A percentile compares a stretch with the other conserved stretches of the same genome.
phyloP scores from a whole-genome alignment of 2,329 filamentous ascomycete genomes.

The Clarireedia homoeocarpa region DNA sequence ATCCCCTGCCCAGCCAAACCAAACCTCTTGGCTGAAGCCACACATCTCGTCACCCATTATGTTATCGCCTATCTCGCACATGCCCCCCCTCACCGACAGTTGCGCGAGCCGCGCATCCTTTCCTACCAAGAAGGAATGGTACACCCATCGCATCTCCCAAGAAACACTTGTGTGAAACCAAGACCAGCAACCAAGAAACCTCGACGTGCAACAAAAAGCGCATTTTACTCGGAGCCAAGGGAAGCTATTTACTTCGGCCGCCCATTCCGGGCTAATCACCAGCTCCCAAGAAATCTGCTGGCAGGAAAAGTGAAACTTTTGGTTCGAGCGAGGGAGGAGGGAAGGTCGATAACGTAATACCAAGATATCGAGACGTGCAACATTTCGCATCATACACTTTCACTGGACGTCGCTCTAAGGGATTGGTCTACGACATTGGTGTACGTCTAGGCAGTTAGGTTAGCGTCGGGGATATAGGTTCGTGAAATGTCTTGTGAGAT shows the following conservation, averaged over 20 bases:
- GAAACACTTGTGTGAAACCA: background rate
- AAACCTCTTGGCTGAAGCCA: background rate
- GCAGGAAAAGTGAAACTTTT: background rate
- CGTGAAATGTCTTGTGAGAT: background rate
- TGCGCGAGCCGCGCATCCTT: too few species aligned
- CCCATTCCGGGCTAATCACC: background rate
- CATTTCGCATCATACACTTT: background rate
- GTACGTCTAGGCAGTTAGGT: background rate
- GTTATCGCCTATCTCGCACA: too few species aligned
- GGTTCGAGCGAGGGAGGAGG: background rate
- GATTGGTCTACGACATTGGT: background rate
- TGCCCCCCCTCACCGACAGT: too few species aligned
- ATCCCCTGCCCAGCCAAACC: background rate
- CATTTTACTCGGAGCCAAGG: background rate
- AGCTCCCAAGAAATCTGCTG: background rate
- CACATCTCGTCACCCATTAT: too few species aligned
- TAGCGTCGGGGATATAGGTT: background rate
- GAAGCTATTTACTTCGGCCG: background rate
- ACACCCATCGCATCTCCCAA: background rate
- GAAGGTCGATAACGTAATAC: conserved; percentile 1
- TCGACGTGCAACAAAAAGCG: conserved; percentile 4
- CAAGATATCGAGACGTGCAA: conserved; percentile 8
- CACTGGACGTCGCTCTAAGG: background rate
- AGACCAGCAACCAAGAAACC: background rate
- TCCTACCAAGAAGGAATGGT: too few species aligned